phyloP scores from a whole-genome alignment of 192 early-diverging fungal species.

The Backusella westeae region DNA sequence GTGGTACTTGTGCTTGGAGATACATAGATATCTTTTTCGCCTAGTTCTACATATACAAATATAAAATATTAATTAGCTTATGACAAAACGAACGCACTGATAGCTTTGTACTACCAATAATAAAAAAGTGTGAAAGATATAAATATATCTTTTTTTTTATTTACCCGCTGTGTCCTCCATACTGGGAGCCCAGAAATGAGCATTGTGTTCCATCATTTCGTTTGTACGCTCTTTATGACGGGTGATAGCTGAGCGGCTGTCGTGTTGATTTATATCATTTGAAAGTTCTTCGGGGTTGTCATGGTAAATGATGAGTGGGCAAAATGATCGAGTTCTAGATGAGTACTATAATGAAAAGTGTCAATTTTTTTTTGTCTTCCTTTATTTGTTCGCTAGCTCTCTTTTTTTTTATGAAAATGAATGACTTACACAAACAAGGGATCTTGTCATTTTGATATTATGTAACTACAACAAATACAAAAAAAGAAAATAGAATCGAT shows the following conservation, averaged over 20 bases:
- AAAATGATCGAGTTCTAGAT: constrained; percentile 10
- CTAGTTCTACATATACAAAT: constrained; percentile 4
- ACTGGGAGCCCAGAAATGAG: constrained; percentile 12
- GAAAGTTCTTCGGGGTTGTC: constrained; percentile 2
- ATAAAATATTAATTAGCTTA: constrained; percentile 5
- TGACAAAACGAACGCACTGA: constrained; percentile 2
- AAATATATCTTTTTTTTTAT: neutral
- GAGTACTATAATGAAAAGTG: neutral
- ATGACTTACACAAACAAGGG: neutral
- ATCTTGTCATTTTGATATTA: neutral
- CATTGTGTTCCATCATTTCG: constrained; percentile 19
- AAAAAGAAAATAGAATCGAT: neutral
- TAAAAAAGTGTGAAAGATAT: neutral
- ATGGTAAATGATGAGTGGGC: constrained; percentile 13
- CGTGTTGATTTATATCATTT: neutral
- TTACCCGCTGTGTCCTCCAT: neutral
- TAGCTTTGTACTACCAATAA: neutral
- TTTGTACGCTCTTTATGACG: constrained; percentile 14
- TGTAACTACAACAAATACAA: neutral
- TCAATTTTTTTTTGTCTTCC: neutral
- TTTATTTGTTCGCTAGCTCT: neutral
- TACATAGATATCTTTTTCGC: constrained; percentile 6
- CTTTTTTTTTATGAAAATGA: neutral
- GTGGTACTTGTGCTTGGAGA: constrained; percentile 23
- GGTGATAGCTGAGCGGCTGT: constrained; percentile 5